phyloP scores from a whole-genome alignment of 306 rosid species.

The Dalbergia cochinchinensis region DNA sequence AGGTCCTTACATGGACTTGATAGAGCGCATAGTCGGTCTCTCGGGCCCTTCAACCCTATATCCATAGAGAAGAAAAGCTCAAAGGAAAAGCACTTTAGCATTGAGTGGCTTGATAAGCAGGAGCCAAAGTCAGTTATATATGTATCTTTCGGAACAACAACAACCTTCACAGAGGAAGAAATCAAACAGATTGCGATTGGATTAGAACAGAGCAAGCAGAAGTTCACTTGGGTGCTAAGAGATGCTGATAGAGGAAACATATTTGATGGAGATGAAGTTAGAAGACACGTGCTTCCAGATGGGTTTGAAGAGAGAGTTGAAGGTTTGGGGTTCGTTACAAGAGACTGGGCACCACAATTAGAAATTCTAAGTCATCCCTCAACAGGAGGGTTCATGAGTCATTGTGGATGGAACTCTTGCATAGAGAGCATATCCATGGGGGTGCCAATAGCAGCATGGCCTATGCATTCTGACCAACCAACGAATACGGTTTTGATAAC shows the following conservation, averaged over 20 bases:
- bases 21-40: slow-evolving; percentile 29
- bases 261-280: slow-evolving; percentile 36
- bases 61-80: slow-evolving; percentile 27
- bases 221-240: slow-evolving; percentile 63
- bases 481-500: slow-evolving; percentile 31
- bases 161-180: slow-evolving; percentile 52
- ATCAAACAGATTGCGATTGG: slow-evolving; percentile 63
- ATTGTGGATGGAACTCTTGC: slow-evolving; percentile 49
- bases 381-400: slow-evolving; percentile 48
- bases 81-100: slow-evolving; percentile 32
- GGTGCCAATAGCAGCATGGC: slow-evolving; percentile 51
- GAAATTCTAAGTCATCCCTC: slow-evolving; percentile 48
- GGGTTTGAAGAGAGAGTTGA: slow-evolving; percentile 35
- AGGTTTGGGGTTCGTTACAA: slow-evolving; percentile 23
- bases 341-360: slow-evolving; percentile 50
- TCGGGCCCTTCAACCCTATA: slow-evolving; percentile 67
- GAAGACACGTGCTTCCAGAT: slow-evolving; percentile 43
- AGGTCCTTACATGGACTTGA: slow-evolving; percentile 47
- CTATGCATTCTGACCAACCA: slow-evolving; percentile 49
- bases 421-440: slow-evolving; percentile 45
- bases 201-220: slow-evolving; percentile 58
- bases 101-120: slow-evolving; percentile 48
- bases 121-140: slow-evolving; percentile 60
- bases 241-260: slow-evolving; percentile 60
- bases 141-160: slow-evolving; percentile 73